Evolutionary conservation across 768 basidiomycete species (phyloP).

Genomic region (Phaeolepiota aurea): DNA sequence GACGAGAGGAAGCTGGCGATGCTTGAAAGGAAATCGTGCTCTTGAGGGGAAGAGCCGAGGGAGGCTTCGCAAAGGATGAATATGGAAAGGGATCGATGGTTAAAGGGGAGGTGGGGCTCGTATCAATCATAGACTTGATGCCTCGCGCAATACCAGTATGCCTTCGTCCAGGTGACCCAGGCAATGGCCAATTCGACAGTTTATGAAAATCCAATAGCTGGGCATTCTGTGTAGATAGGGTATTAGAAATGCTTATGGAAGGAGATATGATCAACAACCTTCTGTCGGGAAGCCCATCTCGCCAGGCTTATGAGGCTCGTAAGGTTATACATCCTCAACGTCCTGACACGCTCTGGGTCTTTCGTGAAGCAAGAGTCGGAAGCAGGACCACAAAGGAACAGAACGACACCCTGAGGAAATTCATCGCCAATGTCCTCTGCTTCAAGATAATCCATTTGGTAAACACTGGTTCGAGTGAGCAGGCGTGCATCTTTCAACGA

Average conservation of each 20-base stretch:
- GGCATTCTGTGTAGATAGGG: constrained; percentile 32
- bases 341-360: constrained; percentile 47
- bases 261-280: constrained; percentile 27
- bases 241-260: background rate
- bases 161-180: constrained; percentile 36
- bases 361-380: constrained; percentile 34
- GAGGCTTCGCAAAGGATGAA: background rate
- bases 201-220: constrained; percentile 53
- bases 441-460: constrained; percentile 73
- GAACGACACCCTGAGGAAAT: constrained; percentile 63
- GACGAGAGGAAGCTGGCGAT: constrained; percentile 14
- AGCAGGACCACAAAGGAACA: constrained; percentile 66
- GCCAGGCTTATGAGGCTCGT: constrained; percentile 68
- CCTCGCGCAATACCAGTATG: constrained; percentile 56
- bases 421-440: constrained; percentile 43
- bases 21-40: constrained; percentile 23
- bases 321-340: constrained; percentile 78
- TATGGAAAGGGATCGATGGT: background rate
- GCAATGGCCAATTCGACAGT: constrained; percentile 40
- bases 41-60: constrained; percentile 6
- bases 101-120: constrained; percentile 7
- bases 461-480: constrained; percentile 38
- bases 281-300: constrained; percentile 63
- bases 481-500: background rate
- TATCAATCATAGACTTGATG: constrained; percentile 48